A percentile compares a stretch with the other conserved stretches of the same genome.
Conservation (phyloP, 2,329 filamentous ascomycete genomes). For the Dryadomyces sulphureus region DNA sequence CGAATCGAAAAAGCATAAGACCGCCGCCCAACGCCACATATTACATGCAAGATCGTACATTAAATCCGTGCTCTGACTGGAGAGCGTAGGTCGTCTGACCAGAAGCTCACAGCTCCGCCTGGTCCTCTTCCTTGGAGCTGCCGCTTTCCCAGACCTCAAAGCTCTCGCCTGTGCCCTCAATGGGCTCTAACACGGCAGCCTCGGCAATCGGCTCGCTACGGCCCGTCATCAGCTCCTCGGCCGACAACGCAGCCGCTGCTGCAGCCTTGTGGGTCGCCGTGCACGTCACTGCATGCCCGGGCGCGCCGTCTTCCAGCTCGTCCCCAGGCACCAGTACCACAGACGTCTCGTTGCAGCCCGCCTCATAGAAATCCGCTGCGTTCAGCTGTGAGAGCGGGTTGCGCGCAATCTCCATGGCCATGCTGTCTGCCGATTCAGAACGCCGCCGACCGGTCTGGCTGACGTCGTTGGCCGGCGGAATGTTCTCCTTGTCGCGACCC, state of each 20-base stretch:
- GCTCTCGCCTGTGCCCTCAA: constrained; percentile 43
- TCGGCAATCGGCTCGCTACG: constrained; percentile 21
- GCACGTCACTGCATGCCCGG: background rate
- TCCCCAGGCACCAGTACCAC: constrained; percentile 43
- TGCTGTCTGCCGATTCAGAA: constrained; percentile 18
- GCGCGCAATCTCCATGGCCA: constrained; percentile 49
- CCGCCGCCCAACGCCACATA: background rate
- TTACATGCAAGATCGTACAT: background rate
- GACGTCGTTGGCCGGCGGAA: constrained; percentile 57
- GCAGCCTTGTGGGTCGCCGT: background rate
- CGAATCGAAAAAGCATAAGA: too few relatives aligned
- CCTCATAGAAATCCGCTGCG: constrained; percentile 50
- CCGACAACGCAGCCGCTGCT: constrained; percentile 5
- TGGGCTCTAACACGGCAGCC: constrained; percentile 34
- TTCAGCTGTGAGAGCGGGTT: constrained; percentile 53
- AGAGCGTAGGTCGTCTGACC: background rate
- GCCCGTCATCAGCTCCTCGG: constrained; percentile 24
- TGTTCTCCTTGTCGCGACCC: constrained; percentile 78
- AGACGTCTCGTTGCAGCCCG: constrained; percentile 47
- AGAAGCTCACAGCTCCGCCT: background rate
- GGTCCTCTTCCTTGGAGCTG: constrained; percentile 43
- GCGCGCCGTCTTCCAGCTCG: constrained; percentile 10
- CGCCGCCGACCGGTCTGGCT: constrained; percentile 34
- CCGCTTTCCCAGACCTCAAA: constrained; percentile 60
- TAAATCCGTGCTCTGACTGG: background rate